Evolutionary conservation across 139 green algal genomes (phyloP).

Genomic region (Chlorella sp.): DNA sequence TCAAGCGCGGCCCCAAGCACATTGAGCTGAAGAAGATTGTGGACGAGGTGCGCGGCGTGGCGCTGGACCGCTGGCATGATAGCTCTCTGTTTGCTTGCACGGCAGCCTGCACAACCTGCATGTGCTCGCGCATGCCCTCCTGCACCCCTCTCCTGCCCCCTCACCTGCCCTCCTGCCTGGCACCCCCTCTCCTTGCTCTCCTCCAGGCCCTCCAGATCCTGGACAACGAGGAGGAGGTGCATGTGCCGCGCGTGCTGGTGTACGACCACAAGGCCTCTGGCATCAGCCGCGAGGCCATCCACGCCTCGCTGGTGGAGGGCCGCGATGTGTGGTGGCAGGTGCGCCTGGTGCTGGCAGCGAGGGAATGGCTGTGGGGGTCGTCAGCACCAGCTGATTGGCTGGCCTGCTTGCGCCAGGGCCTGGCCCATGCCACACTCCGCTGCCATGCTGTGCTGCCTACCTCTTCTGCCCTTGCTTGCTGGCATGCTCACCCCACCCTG

Average conservation of each 20-base stretch:
- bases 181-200: slow-evolving; percentile 8
- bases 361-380: no score
- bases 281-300: slow-evolving; percentile 9
- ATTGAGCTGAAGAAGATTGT: slow-evolving; percentile 91
- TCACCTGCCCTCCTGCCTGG: not conserved
- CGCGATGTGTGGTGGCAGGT: slow-evolving; percentile 87
- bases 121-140: not conserved
- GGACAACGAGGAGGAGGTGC: slow-evolving; percentile 45
- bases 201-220: slow-evolving; percentile 42
- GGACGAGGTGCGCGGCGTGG: slow-evolving; percentile 62
- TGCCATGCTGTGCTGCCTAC: no score
- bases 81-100: not conserved
- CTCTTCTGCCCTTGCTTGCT: no score
- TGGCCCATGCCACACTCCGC: no score
- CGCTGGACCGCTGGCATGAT: not conserved
- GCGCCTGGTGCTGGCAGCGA: no score
- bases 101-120: not conserved
- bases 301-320: slow-evolving; percentile 10
- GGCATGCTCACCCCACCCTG: no score
- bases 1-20: slow-evolving; percentile 86
- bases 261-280: slow-evolving; percentile 73
- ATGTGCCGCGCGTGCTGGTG: slow-evolving; percentile 70
- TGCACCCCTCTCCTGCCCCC: not conserved
- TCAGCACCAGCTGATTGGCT: no score
- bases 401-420: no score